Base-by-base conservation (phyloP, 257 asterid species). In the Gentiana straminea region DNA sequence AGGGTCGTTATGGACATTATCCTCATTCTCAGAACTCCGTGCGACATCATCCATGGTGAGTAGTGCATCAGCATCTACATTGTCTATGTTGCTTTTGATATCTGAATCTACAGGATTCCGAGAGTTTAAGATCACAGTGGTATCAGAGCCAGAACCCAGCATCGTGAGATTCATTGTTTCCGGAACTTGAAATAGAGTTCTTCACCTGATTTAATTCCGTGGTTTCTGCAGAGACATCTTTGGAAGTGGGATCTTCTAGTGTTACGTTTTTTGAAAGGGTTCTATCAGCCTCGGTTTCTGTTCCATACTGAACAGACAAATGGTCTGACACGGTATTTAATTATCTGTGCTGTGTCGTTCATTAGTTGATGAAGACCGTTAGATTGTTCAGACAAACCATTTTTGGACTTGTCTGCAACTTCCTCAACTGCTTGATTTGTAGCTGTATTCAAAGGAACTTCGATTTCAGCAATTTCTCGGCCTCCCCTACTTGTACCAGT, bases 1-100 rank as follows among this genome's bases (percentile, higher is more conserved):
- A 24, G 68, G 70, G 12, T 86, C 96, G 7, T 69, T 73, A 47
- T 57, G 73, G 73, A 70, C 71, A 61, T 78, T 91, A 57, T 73
- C 84, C 11, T 66, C 52, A 59, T 72, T 76, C 75, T 70, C 81
- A n/a, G 61, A 64, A 58, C 15, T 49, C 13, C 53, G 52, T 7
- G 63, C 44, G 36, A 71, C 68, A 56, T 73, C 88, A 54, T 69
- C 76, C 57, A 12, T 63, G 11, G 45, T 53, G 7, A 39, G 55
- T 9, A 67, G 55, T 49, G 75, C 82, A 62, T 57, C 51, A 35
- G 47, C 46, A 46, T 70, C 83, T 15, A 70, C 75, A 4, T 64
- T 51, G 39, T 70, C 75, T 43, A 60, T 70, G 24, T 59, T 65
- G 49, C 62, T 63, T 51, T 60, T 72, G 1, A 13, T 35, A 24